A percentile compares a stretch with the other conserved stretches of the same genome.
Evolutionary conservation across 2,329 filamentous ascomycete genomes (phyloP).

Genomic region (Thielaviopsis musarum): DNA sequence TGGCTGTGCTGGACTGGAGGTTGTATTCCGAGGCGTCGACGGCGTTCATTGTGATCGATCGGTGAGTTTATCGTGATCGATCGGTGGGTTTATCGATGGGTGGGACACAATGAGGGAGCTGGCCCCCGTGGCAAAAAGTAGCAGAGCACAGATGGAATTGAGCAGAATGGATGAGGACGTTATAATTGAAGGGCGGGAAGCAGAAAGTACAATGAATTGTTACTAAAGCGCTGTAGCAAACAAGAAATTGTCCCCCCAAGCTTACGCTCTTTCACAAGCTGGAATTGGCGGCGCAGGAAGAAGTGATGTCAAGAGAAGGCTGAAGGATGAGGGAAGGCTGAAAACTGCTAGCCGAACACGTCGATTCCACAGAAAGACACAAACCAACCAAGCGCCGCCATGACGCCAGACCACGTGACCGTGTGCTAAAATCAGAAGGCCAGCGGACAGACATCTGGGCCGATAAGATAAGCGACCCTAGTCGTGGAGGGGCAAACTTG

Average conservation of each 20-base stretch:
- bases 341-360: background rate
- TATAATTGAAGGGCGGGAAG: no score
- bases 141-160: no score
- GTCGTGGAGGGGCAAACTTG: background rate
- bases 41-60: conserved; percentile 28
- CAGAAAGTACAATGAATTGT: background rate
- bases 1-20: conserved; percentile 27
- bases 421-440: background rate
- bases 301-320: conserved; percentile 1
- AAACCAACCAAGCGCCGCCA: background rate
- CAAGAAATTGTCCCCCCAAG: background rate
- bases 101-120: background rate
- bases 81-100: conserved; percentile 1
- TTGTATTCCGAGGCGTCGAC: conserved; percentile 39
- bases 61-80: conserved; percentile 1
- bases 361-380: background rate
- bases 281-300: background rate
- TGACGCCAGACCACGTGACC: conserved; percentile 9
- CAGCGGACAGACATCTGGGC: background rate
- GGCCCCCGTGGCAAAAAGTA: background rate
- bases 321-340: conserved; percentile 2
- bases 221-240: background rate
- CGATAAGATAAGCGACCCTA: conserved; percentile 11
- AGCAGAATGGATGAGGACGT: no score
- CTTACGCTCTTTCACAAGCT: background rate